Evolutionary conservation across 139 green algal species (phyloP), one percentile per base, ranked within the genome.

Genomic region (Closterium sp.): DNA sequence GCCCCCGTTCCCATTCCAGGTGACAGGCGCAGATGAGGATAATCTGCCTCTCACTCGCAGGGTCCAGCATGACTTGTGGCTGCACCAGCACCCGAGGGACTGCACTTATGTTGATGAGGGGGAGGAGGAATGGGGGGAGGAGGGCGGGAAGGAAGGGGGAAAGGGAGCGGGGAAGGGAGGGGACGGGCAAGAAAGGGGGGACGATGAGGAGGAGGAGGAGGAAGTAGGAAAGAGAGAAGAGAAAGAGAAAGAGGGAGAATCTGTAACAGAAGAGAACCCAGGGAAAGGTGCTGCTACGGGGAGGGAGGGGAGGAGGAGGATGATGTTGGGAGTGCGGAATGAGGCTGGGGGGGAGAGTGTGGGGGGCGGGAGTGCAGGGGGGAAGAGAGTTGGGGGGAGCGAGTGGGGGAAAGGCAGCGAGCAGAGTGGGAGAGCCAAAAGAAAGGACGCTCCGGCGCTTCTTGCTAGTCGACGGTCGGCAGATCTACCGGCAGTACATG

Each of bases 41-140:
- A 91, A 91, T n/a, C n/a, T 89, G 0, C 28, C 30, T 16, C 81
- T 91, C 28, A 91, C 88, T 0, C 88, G 88, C 31, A 32, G 88
- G 28, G 88, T 91, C 16, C 88, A 91, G 36, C 88, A 33, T 33
- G 88, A 91, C 88, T 33, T 91, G 32, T 91, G 88, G 88, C 34
- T 91, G 31, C 88, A 91, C 88, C 88, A 91, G 88, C 88, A 91
- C 81, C 88, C 88, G 8, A 81, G 88, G 32, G 81, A 91, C 81
- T 91, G 88, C 43, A 28, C 55, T 76, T 76, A 76, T 19, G 23
- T 76, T 28, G 55, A 76, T 0, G 55, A 76, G 25, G 55, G 55
- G 16, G 55, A 76, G 55, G 55, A 76, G 55, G 55, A 16, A 76
- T 76, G 55, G 55, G 55, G 12, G 12, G 55, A 76, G 55, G 55